Evolutionary conservation across 345 rosid genomes (phyloP).

Genomic region (Brassica juncea): DNA sequence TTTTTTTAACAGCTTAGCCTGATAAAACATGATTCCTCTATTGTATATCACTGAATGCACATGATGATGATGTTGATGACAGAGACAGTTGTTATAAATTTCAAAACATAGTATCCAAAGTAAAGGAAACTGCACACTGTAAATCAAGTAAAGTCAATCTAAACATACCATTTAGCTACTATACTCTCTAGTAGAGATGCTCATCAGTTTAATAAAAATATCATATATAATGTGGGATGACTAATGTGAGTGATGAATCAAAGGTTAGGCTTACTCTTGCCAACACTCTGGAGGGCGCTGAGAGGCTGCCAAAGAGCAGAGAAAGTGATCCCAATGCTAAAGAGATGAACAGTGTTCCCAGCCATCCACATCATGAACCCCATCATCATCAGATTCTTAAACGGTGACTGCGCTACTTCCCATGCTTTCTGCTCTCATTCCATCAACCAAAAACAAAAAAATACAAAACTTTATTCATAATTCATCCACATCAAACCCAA

Average conservation of each 20-base stretch:
- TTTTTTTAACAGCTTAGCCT: not conserved
- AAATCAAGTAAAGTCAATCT: not conserved
- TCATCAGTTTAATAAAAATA: not conserved
- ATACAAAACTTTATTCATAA: not conserved
- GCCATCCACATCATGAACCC: constrained; percentile 99
- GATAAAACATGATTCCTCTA: not conserved
- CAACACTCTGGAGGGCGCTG: constrained; percentile 95
- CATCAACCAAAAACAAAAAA: constrained; percentile 3
- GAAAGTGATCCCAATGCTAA: constrained; percentile 96
- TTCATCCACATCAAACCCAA: not conserved
- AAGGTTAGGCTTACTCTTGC: constrained; percentile 68
- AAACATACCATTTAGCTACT: not conserved
- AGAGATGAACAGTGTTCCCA: constrained; percentile 97
- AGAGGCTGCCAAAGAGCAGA: constrained; percentile 99
- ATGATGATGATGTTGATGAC: not conserved
- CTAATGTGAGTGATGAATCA: not conserved
- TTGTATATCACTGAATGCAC: not conserved
- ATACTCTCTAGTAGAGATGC: not conserved
- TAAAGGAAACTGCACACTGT: not conserved
- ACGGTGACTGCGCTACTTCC: constrained; percentile 99
- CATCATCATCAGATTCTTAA: constrained; percentile 99
- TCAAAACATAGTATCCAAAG: not conserved
- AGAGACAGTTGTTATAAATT: too few species aligned
- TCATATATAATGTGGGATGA: not conserved
- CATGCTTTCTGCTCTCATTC: constrained; percentile 80